phyloP scores from a whole-genome alignment of 2,329 filamentous ascomycete species.

The Clarireedia homoeocarpa region DNA sequence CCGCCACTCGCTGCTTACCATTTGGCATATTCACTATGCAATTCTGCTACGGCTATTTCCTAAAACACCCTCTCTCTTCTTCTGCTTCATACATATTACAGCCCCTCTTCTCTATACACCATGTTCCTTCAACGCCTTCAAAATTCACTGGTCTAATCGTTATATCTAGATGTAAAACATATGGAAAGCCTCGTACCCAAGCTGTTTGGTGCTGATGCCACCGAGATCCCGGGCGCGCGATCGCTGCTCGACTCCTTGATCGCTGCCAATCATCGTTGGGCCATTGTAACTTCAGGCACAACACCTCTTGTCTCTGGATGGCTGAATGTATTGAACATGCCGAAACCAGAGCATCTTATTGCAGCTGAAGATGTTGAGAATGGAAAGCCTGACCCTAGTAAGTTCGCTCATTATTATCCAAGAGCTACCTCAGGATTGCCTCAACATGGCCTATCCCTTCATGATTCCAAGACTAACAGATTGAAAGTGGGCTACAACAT shows the following conservation, averaged over 20 bases:
- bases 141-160: slow-evolving; percentile 1
- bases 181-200: slow-evolving; percentile 74
- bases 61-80: no score
- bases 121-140: no score
- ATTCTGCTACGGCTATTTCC: not conserved
- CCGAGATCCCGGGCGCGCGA: slow-evolving; percentile 79
- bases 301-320: slow-evolving; percentile 61
- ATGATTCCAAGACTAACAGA: not conserved
- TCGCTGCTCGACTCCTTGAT: slow-evolving; percentile 61
- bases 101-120: no score
- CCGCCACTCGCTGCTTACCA: not conserved
- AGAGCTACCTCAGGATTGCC: not conserved
- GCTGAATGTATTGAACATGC: slow-evolving; percentile 59
- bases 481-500: slow-evolving; percentile 54
- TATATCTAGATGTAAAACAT: slow-evolving; percentile 64
- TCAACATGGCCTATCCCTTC: not conserved
- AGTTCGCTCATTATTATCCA: not conserved
- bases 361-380: slow-evolving; percentile 67
- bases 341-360: slow-evolving; percentile 58
- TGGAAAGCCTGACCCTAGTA: slow-evolving; percentile 65
- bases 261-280: slow-evolving; percentile 53
- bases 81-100: no score
- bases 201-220: slow-evolving; percentile 67
- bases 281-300: slow-evolving; percentile 75
- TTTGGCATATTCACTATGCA: not conserved